Evolutionary conservation across 1,284 basidiomycete species (phyloP), one percentile per base, ranked within the genome.

Genomic region (Pseudozyma pruni): DNA sequence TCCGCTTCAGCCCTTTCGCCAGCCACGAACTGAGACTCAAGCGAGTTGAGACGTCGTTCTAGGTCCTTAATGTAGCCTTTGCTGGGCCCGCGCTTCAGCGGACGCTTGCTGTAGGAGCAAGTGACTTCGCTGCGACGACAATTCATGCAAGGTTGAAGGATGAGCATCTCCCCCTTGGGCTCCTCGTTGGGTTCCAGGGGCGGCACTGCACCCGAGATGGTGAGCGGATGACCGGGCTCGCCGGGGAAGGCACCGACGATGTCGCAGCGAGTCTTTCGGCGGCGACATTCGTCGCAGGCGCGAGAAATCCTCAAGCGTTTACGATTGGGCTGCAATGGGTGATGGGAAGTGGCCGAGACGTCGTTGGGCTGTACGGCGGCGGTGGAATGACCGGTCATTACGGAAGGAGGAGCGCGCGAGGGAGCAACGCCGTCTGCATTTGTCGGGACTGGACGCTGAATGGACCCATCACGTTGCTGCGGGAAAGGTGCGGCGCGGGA

Each of bases 61-160:
- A 76, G 67, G 23, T 76, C 74, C 60, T 76, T 76, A 53, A 76
- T 74, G 41, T 76, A 76, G 13, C 72, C 74, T 34, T 76, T 76
- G 47, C 56, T 64, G 9, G 74, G 72, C 10, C 71, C 72, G 14
- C 74, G 61, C 44, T 76, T 76, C 44, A 67, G 60, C 11, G 72
- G 69, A 2, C 72, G 56, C 54, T 71, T 74, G 51, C 58, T 58
- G 59, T 74, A 76, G 9, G 50, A 50, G 62, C 74, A 76, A 9
- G 47, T 55, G 37, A 71, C 51, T 25, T 66, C 62, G 42, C 56
- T 60, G 17, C 74, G 61, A 11, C 54, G 60, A 38, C 74, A 76
- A 22, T 73, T 76, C 46, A 69, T 60, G 55, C 74, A 76, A 4
- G 74, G 66, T 47, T 72, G 70, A 3, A 76, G 44, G 48, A 76